Base-by-base conservation (phyloP, 148 eudicot genomes). In the Linanthus parryae region DNA sequence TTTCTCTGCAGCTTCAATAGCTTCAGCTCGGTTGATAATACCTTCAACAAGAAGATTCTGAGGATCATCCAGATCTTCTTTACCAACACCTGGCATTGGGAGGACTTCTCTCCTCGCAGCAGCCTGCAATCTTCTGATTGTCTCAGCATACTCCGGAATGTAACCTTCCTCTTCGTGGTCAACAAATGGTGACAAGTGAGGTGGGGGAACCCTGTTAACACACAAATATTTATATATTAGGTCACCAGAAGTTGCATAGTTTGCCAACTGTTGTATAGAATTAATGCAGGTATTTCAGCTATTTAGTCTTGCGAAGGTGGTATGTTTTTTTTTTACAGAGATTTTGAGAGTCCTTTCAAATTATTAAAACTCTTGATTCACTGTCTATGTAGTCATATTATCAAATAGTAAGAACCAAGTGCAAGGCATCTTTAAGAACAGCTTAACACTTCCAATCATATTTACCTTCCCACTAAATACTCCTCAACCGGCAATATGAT, bases 151-250 rank as follows among this genome's bases (percentile, higher is more conserved):
- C 55, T 84, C 98, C 26, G 98, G 98, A 52, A 70, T 66, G 46
- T 87, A 83, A 31, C 88, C 96, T 61, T 77, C 96, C 23, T 75
- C 90, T 22, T 77, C 90, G 65, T 92, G 79, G 65, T 87, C 94
- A 63, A 87, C 88, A 68, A 92, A 92, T 10, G 98, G 98, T 31
- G 98, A 92, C 51, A 92, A 73, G 65, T 92, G 98, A 26, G 98
- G 98, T 12, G 98, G 98, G 37, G 86, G 88, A 41, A 84, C 64
- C 82, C 98, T 92, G 92, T 58, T 30, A 13, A 64, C 30, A 60
- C 7, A 7, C 12, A 26, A 52, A 35, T 41, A 3, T n/a, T 35
- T 20, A 33, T 23, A 23, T 21, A 20, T 8, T 13, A 0, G 47
- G 12, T 31, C 31, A 33, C 23, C 21, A 15, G 9, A 27, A 33